Conservation (phyloP, 257 asterid species). For the Scutellaria barbata region DNA sequence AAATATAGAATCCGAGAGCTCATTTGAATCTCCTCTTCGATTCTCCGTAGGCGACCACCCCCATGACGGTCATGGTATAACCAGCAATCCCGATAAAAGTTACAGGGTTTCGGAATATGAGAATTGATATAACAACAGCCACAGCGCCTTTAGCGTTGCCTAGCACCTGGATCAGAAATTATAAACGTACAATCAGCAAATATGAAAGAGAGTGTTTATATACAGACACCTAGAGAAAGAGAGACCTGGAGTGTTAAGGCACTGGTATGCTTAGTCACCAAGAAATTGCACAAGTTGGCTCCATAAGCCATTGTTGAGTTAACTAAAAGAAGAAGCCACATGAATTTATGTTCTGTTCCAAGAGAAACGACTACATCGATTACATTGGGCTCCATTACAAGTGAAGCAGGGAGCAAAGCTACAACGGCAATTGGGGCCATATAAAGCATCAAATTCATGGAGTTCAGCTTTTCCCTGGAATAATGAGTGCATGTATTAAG, state of each 20-base stretch:
- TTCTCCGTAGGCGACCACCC: conserved; percentile 97
- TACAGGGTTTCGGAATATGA: conserved; percentile 86
- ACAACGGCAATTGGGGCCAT: conserved; percentile 92
- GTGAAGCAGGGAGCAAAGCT: conserved; percentile 77
- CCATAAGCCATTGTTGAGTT: conserved; percentile 86
- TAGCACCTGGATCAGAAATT: conserved; percentile 61
- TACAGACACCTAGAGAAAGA: background rate
- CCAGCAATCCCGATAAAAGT: conserved; percentile 92
- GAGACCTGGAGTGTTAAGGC: conserved; percentile 92
- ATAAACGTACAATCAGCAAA: conserved; percentile 11
- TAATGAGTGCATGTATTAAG: conserved; percentile 10
- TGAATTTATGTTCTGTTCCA: conserved; percentile 59
- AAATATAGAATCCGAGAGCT: conserved; percentile 31
- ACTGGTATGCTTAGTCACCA: conserved; percentile 94
- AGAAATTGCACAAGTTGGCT: conserved; percentile 88
- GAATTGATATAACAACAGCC: conserved; percentile 96
- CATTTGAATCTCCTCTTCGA: conserved; percentile 81
- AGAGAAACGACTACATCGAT: conserved; percentile 58
- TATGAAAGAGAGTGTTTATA: background rate
- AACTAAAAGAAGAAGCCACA: conserved; percentile 73
- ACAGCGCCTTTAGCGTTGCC: conserved; percentile 99
- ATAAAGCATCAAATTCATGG: conserved; percentile 94
- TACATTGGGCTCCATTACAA: conserved; percentile 85
- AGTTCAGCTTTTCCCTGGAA: conserved; percentile 92
- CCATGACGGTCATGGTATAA: conserved; percentile 91